Evolutionary conservation across 2,329 filamentous ascomycete species (phyloP).

Genomic region (Neospermospora avenae): DNA sequence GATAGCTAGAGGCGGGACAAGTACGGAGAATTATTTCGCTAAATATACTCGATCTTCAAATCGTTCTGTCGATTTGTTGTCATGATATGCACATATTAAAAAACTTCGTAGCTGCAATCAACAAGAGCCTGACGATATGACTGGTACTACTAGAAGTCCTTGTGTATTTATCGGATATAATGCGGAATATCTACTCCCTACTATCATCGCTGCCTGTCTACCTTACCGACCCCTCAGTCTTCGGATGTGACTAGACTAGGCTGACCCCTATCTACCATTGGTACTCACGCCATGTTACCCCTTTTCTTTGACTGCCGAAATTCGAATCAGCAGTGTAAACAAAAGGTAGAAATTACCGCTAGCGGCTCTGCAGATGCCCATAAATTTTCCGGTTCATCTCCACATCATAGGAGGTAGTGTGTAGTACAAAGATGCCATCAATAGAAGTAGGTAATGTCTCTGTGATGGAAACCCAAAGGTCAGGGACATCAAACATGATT

Average conservation of each 20-base stretch:
- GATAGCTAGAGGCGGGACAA: no score
- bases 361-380: not conserved
- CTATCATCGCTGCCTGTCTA: no score
- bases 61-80: no score
- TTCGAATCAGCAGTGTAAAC: not conserved
- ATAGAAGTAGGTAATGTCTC: not conserved
- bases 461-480: not conserved
- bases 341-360: not conserved
- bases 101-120: no score
- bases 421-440: not conserved
- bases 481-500: conserved; percentile 4
- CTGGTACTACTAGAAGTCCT: no score
- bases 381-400: not conserved
- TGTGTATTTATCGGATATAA: no score
- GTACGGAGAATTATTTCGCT: no score
- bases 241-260: not conserved
- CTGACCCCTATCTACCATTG: not conserved
- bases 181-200: no score
- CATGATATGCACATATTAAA: no score
- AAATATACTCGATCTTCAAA: no score
- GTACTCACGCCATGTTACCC: not conserved
- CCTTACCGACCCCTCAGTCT: no score
- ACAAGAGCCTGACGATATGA: no score
- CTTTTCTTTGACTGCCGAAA: not conserved
- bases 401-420: not conserved